Evolutionary conservation across 345 rosid species (phyloP), one percentile per base, ranked within the genome.

Genomic region (Salix udensis): DNA sequence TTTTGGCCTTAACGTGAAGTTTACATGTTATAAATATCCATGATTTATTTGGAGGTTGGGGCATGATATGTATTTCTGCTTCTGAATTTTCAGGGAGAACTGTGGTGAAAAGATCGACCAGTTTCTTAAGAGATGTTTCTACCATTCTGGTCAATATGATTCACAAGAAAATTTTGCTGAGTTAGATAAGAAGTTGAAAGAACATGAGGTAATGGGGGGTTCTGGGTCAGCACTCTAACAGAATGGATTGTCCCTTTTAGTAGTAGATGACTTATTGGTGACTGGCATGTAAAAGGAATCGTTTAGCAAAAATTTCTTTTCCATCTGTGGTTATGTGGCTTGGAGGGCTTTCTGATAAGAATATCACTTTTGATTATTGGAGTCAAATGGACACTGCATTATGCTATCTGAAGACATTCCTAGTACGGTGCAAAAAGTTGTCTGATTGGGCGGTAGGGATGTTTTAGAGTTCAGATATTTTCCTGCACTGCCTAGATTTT

Each of bases 91-190:
- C 90, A 93, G 99, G 87, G 98, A 85, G 81, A 96, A 96, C 73
- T 96, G 99, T 82, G 85, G 78, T 76, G 94, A 91, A 84, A 96
- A 92, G 87, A 96, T 96, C 94, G 99, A 96, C 1, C 89, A 92
- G 55, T 96, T 96, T 88, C 99, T 96, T 67, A 77, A 87, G 73
- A 90, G 99, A 86, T 96, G 99, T 85, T 93, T 91, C 89, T 96
- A 96, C 81, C 95, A 93, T 82, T 85, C 99, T 79, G 99, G 99
- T 72, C 99, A 96, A 81, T 96, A 96, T 76, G 96, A 93, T 85
- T 93, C 97, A 18, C 86, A 75, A 72, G 90, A 93, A 40, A 81
- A 93, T 82, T 96, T 96, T 88, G 81, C 86, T 9, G 88, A 89
- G 73, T 81, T 96, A 36, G 92, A 96, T 86, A 87, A 87, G 85